phyloP scores from a whole-genome alignment of 371 early-diverging fungal genomes.

The Apophysomyces trapeziformis region DNA sequence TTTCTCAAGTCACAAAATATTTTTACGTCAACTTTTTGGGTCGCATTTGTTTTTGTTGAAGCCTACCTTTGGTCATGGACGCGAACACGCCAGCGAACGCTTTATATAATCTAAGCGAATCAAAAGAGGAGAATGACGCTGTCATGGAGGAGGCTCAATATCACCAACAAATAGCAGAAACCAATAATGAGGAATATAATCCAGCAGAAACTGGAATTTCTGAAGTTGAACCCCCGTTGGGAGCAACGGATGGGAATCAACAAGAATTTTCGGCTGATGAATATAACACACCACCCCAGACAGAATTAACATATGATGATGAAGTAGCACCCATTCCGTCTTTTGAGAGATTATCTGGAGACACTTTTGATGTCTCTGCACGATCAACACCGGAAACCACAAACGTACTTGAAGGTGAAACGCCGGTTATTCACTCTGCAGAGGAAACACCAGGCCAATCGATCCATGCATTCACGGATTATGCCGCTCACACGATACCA shows the following conservation, averaged over 20 bases:
- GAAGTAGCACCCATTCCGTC: neutral
- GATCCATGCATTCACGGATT: too few species aligned
- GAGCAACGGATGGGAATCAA: neutral
- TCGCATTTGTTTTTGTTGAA: too few species aligned
- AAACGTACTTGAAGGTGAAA: neutral
- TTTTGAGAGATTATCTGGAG: neutral
- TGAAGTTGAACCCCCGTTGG: neutral
- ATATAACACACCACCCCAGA: slow-evolving; percentile 13
- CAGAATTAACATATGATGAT: neutral
- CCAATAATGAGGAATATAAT: neutral
- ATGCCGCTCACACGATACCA: too few species aligned
- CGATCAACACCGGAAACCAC: neutral
- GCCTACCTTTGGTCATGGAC: neutral
- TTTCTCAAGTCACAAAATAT: too few species aligned
- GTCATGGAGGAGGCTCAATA: slow-evolving; percentile 1
- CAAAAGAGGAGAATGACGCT: neutral
- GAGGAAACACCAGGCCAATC: neutral
- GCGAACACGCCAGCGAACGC: neutral
- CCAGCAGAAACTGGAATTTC: neutral
- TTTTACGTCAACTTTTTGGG: too few species aligned
- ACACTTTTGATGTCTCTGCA: neutral
- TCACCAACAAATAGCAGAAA: neutral
- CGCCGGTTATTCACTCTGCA: neutral
- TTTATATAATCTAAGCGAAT: neutral
- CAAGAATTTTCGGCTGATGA: slow-evolving; percentile 11